Base-by-base conservation (phyloP, 2,329 filamentous ascomycete species). In the Polychaeton citri region DNA sequence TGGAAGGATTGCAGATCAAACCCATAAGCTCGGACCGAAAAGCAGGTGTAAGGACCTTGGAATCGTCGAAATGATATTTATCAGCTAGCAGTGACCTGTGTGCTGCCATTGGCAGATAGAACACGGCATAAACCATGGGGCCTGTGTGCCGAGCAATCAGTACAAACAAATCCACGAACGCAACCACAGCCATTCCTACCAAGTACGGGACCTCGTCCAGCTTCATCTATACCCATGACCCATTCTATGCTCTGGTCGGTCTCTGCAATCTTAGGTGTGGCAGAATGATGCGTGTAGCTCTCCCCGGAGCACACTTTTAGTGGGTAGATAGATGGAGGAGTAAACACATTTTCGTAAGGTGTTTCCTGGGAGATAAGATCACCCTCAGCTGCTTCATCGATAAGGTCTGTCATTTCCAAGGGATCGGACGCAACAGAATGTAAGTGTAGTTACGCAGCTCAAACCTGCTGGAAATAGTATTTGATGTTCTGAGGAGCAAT, bases 41-140 rank as follows among this genome's bases (percentile, higher is more conserved):
- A n/a, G 69, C 64, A 0, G 87, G 74, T 0, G 81, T 92, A 26
- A 96, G 74, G 4, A 86, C 83, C 64, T 96, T 96, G 57, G 82
- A 92, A 67, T 96, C 88, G 66, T 95, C 81, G 62, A 95, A 95
- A 65, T 79, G 81, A 64, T 94, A 80, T 3, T 76, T 75, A 21
- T 74, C 62, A 35, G 83, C 80, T 16, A 96, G 76, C 19, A 95
- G 74, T 1, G 80, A 71, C 53, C 79, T 76, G 43, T 79, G 71
- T 21, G 68, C 55, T 18, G 79, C 72, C 19, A 76, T 65, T 0
- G 76, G 69, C 2, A 83, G 59, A 35, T 92, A 92, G 45, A 92
- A 82, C 21, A 75, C 64, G 33, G 66, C 71, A 55, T 79, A 79
- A 35, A 80, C 72, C 76, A 77, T 80, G 13, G 74, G 76, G 18